These are phyloP conservation scores for Paecilomyces formosus DNA, from an alignment of 2,329 filamentous ascomycete genomes.

Conservation along the genomic window DNA sequence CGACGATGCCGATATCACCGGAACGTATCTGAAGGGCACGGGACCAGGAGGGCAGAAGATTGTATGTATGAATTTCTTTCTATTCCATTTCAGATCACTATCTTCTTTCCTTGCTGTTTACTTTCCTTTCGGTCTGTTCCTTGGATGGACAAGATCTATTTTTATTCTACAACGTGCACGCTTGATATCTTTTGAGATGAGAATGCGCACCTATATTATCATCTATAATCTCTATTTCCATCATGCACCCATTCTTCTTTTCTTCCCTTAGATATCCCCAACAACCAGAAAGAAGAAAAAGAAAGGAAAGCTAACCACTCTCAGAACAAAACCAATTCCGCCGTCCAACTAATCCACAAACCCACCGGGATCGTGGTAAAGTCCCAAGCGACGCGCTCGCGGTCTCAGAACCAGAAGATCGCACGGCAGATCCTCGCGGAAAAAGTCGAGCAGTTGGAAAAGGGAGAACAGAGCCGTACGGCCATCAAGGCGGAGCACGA, in stretches of 20 bases:
- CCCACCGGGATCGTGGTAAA: constrained; percentile 92
- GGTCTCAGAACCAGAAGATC: constrained; percentile 78
- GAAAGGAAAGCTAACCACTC: not conserved
- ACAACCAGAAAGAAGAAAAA: not conserved
- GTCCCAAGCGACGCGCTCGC: constrained; percentile 81
- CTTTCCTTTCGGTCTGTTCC: not conserved
- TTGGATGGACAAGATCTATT: not conserved
- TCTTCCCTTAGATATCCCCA: not conserved
- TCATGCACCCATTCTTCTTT: not conserved
- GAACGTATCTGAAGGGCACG: constrained; percentile 81
- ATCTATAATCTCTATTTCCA: not conserved
- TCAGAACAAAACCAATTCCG: constrained; percentile 90
- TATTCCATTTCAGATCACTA: not conserved
- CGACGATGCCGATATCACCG: constrained; percentile 70
- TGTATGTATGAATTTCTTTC: constrained; percentile 39
- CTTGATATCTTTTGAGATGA: not conserved
- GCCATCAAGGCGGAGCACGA: constrained; percentile 79
- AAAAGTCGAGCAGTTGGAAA: constrained; percentile 64
- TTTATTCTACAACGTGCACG: not conserved
- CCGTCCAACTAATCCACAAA: constrained; percentile 83
- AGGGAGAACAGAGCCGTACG: constrained; percentile 68
- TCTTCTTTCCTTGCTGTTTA: not conserved
- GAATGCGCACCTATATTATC: not conserved
- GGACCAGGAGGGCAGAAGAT: constrained; percentile 96
- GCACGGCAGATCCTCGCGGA: constrained; percentile 72